A percentile compares a stretch with the other conserved stretches of the same genome.
These are phyloP conservation scores for Corynascus novoguineensis DNA, from an alignment of 495 filamentous ascomycete species.

Conservation along the genomic window DNA sequence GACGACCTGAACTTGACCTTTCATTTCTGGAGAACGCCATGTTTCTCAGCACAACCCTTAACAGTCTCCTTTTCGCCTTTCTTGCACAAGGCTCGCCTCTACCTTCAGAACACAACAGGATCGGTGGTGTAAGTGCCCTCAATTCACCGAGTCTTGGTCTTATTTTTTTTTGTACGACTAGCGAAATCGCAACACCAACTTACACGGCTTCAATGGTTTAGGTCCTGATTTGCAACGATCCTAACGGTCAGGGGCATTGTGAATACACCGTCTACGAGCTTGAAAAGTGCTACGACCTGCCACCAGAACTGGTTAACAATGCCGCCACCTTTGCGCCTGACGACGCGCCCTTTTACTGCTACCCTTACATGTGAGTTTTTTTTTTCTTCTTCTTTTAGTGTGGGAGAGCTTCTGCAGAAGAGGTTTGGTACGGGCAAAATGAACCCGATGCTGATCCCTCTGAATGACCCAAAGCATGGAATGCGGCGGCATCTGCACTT, in stretches of 20 bases:
- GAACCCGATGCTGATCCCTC: neutral
- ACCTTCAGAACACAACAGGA: neutral
- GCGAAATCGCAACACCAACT: neutral
- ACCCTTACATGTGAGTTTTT: conserved; percentile 28
- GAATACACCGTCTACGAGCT: conserved; percentile 34
- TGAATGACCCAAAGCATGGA: conserved; percentile 6
- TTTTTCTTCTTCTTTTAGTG: too few species aligned
- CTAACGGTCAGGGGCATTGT: conserved; percentile 38
- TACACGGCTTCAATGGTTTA: conserved; percentile 18
- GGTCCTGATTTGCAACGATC: conserved; percentile 39
- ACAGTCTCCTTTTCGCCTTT: neutral
- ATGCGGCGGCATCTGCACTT: conserved; percentile 38
- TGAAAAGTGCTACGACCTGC: conserved; percentile 35
- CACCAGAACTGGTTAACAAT: conserved; percentile 27
- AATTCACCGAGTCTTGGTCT: neutral
- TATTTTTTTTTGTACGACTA: too few species aligned
- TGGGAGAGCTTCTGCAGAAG: too few species aligned
- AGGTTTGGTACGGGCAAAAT: too few species aligned
- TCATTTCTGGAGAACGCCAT: neutral
- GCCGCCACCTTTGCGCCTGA: conserved; percentile 40
- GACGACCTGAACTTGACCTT: too few species aligned
- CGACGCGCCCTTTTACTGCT: conserved; percentile 38
- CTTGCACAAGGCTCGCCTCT: neutral
- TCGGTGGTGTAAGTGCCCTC: conserved; percentile 15
- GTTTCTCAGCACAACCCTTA: neutral